Base-by-base conservation (phyloP, 164 flowering plant species). In the Tetracentron sinense region DNA sequence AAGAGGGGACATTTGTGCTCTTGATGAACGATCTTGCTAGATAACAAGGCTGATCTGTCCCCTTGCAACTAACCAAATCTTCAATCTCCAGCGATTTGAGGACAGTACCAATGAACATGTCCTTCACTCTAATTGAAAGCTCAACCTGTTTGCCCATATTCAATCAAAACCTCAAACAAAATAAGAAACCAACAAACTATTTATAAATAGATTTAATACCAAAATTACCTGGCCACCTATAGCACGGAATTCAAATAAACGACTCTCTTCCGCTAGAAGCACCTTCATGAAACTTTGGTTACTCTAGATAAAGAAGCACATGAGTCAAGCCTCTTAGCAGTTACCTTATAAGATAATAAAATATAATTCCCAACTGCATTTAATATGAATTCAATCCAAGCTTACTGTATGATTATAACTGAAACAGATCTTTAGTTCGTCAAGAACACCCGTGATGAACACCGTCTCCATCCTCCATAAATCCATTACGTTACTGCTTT, bases 11-110 rank as follows among this genome's bases (percentile, higher is more conserved):
- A 47, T 78, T 81, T 31, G 67, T 54, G 68, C 67, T 77, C 58
- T 76, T 75, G 29, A 91, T 79, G 62, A 88, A 83, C 50, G 99
- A 94, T 76, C 92, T 79, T 35, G 94, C 97, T 50, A 94, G 62
- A 70, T 78, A 94, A 62, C 82, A 78, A 58, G 86, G 81, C 30
- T 46, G 72, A 57, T 75, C 69, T 47, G 42, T 52, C 47, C 73
- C 79, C 29, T 69, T 76, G 54, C 65, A 29, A 67, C 68, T 72
- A 72, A 85, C 84, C 65, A 89, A 76, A 79, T 94, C 99, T 76
- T 91, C 96, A 60, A 94, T 77, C 77, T 94, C 99, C 75, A 94
- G 70, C 7, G 99, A 83, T 67, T 85, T 89, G 69, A 94, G 72
- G 44, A 91, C 69, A 38, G 89, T 85, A 31, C 96, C 99, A 75